Evolutionary conservation across 2,329 filamentous ascomycete genomes (phyloP), one percentile per base, ranked within the genome.

Genomic region (Sphaerostilbella broomeana): DNA sequence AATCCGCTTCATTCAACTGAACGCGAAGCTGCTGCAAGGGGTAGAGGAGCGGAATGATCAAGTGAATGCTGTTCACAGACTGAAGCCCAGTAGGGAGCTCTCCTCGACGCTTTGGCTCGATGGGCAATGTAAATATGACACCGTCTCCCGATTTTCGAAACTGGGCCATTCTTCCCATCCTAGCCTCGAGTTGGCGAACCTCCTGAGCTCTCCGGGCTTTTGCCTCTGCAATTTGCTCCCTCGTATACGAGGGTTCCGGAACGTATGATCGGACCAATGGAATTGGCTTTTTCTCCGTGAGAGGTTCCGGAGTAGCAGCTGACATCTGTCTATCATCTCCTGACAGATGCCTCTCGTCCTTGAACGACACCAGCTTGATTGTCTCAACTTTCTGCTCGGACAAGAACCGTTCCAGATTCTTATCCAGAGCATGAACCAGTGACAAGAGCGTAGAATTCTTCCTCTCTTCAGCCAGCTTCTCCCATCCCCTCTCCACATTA

Each of bases 401-500:
- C 43, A 90, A 60, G 38, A 88, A 75, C 5, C 61, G 61, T 61
- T 90, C 85, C 12, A 92, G 65, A 40, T 81, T 75, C 59, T 73
- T 82, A 55, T 92, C 86, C 19, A 92, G 66, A 13, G 73, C 73
- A 52, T 86, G 84, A 47, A 84, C 72, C 47, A 84, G 68, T 12
- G 70, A 69, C 33, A 90, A 64, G 0, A 92, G 62, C 0, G 81
- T 86, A 8, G 67, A 63, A 5, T 63, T 70, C 4, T 64, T 64
- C 28, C 72, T 68, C 29, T 75, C 72, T 27, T 70, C 60, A 1
- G 77, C 76, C 35, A 90, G 69, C 26, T 63, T 68, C 44, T 81
- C 75, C 65, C 86, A 92, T 7, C 84, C 85, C 47, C 68, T 72
- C 56, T 88, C 84, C 25, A 92, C 75, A 59, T 89, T 90, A 58